Evolutionary conservation across 73 alveolate species (phyloP).

Genomic region (Uronychia setigera): DNA sequence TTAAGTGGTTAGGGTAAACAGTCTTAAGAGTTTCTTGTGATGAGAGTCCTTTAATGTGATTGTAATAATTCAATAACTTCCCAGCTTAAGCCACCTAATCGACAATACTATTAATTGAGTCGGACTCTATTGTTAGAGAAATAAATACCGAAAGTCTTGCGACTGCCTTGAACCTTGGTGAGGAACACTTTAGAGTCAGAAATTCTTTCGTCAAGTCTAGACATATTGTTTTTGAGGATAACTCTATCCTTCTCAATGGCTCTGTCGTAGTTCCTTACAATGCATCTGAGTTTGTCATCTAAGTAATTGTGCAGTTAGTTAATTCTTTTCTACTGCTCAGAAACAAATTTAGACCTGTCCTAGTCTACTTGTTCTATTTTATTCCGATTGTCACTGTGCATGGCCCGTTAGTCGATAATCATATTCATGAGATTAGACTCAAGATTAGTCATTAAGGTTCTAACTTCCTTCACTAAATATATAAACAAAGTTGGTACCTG

Average conservation of each 20-base stretch:
- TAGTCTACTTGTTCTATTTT: slow-evolving; percentile 36
- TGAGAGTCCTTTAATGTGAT: slow-evolving; percentile 34
- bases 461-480: slow-evolving; percentile 31
- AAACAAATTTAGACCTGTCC: slow-evolving; percentile 37
- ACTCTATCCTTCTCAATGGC: slow-evolving; percentile 58
- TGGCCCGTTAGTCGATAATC: slow-evolving; percentile 25
- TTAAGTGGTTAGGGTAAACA: slow-evolving; percentile 63
- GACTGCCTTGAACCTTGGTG: slow-evolving; percentile 29
- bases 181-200: slow-evolving; percentile 50
- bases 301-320: slow-evolving; percentile 59
- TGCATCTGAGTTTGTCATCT: slow-evolving; percentile 57
- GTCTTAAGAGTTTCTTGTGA: slow-evolving; percentile 42
- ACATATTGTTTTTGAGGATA: slow-evolving; percentile 36
- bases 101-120: slow-evolving; percentile 19
- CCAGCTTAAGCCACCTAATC: slow-evolving; percentile 58
- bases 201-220: slow-evolving; percentile 45
- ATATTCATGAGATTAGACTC: slow-evolving; percentile 50
- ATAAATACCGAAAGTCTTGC: slow-evolving; percentile 24
- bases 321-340: slow-evolving; percentile 53
- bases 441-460: slow-evolving; percentile 33
- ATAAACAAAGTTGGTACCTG: not conserved
- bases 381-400: slow-evolving; percentile 31
- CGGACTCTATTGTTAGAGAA: not conserved
- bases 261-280: slow-evolving; percentile 44
- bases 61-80: slow-evolving; percentile 46